These are phyloP conservation scores for Monosporascus ibericus DNA, from an alignment of 2,329 filamentous ascomycete species.

Conservation along the genomic window DNA sequence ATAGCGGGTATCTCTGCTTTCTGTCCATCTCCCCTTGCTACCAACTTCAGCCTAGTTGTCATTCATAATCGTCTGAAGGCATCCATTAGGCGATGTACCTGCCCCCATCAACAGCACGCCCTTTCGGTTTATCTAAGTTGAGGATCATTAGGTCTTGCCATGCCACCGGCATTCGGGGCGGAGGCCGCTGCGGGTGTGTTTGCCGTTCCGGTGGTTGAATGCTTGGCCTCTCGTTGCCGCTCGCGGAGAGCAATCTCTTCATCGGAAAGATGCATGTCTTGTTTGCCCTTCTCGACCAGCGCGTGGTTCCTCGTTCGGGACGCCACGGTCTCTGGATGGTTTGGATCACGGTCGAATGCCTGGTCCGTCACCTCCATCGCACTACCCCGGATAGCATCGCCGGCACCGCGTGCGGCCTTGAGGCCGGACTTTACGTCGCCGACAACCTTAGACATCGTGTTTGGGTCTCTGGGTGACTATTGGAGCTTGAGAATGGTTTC, in stretches of 20 bases:
- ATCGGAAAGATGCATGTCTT: slow-evolving; percentile 17
- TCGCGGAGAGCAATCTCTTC: slow-evolving; percentile 20
- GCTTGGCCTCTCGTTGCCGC: slow-evolving; percentile 7
- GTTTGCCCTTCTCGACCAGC: slow-evolving; percentile 20
- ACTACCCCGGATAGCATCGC: slow-evolving; percentile 25
- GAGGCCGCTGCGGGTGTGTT: neutral
- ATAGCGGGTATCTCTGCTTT: no score
- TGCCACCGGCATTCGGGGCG: neutral
- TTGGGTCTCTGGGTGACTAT: neutral
- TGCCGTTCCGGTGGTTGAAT: neutral
- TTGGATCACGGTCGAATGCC: slow-evolving; percentile 19
- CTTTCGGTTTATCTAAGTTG: neutral
- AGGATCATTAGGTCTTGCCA: neutral
- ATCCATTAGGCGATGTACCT: no score
- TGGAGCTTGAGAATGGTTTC: neutral
- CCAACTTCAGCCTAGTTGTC: no score
- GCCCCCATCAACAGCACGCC: no score
- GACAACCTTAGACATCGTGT: slow-evolving; percentile 23
- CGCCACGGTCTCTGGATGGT: slow-evolving; percentile 18
- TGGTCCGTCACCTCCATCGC: slow-evolving; percentile 22
- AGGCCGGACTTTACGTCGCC: slow-evolving; percentile 26
- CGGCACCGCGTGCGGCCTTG: slow-evolving; percentile 25
- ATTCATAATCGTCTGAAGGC: no score
- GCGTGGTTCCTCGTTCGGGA: slow-evolving; percentile 17
- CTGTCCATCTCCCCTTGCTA: no score